Percentiles rank a stretch among this genome's conserved stretches.
Evolutionary conservation across 2,329 filamentous ascomycete species (phyloP).

Genomic region (Didymella sp.): DNA sequence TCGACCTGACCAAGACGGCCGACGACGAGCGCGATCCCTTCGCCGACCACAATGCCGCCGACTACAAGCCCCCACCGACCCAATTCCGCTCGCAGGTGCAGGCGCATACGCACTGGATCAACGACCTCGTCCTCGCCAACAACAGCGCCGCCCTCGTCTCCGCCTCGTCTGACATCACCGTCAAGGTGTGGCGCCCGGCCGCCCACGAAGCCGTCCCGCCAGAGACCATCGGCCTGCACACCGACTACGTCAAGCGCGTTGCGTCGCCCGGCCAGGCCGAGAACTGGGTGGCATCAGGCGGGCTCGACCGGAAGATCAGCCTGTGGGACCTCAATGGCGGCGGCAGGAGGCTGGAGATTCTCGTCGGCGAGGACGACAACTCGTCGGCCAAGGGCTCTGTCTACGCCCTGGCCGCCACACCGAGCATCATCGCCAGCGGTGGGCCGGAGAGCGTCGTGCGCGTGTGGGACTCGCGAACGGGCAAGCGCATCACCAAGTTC

Average conservation of each 20-base stretch:
- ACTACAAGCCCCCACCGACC: slow-evolving; percentile 55
- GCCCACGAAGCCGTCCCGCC: slow-evolving; percentile 69
- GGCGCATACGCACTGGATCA: slow-evolving; percentile 96
- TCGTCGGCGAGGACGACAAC: slow-evolving; percentile 81
- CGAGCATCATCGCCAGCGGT: slow-evolving; percentile 84
- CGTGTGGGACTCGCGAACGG: slow-evolving; percentile 88
- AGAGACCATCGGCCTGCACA: slow-evolving; percentile 86
- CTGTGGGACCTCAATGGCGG: slow-evolving; percentile 92
- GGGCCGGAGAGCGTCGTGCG: slow-evolving; percentile 93
- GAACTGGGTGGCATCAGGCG: slow-evolving; percentile 92
- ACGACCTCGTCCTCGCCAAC: slow-evolving; percentile 84
- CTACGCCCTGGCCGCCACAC: slow-evolving; percentile 83
- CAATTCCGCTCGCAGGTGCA: slow-evolving; percentile 69
- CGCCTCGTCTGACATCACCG: slow-evolving; percentile 90
- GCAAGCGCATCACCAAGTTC: slow-evolving; percentile 92
- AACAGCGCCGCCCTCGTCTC: slow-evolving; percentile 82
- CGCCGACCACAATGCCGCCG: slow-evolving; percentile 43
- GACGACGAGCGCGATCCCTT: slow-evolving; percentile 52
- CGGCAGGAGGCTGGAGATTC: slow-evolving; percentile 86
- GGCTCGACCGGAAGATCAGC: slow-evolving; percentile 88
- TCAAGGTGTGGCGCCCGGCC: slow-evolving; percentile 87
- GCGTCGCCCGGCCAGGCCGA: slow-evolving; percentile 74
- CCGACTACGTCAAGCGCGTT: slow-evolving; percentile 95
- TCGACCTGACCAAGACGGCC: slow-evolving; percentile 63
- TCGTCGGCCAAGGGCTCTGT: slow-evolving; percentile 88